A percentile compares a stretch with the other conserved stretches of the same genome.
phyloP scores from a whole-genome alignment of 176 grass and related monocot species.

The Cenchrus purpureus region DNA sequence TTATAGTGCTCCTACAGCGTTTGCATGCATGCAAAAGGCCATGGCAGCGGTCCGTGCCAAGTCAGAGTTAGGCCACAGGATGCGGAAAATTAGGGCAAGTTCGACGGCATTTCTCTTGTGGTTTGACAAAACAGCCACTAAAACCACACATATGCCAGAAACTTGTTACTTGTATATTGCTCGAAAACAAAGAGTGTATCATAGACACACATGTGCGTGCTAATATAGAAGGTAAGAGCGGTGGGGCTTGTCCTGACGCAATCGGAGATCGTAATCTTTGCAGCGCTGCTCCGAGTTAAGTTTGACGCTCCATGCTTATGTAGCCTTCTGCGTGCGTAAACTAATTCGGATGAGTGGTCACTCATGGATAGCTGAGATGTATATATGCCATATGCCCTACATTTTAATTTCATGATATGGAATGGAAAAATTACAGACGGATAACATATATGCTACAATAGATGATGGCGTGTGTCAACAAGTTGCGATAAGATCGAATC shows the following conservation, averaged over 20 bases:
- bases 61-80: conserved; percentile 32
- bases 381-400: not conserved
- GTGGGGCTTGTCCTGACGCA: not conserved
- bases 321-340: not conserved
- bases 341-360: not conserved
- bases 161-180: not conserved
- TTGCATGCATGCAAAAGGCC: conserved; percentile 41
- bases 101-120: not conserved
- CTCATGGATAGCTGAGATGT: not conserved
- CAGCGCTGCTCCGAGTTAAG: conserved; percentile 6
- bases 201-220: no score
- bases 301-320: not conserved
- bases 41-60: not conserved
- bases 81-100: not conserved
- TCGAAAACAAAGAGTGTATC: not conserved
- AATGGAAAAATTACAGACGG: no score
- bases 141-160: not conserved
- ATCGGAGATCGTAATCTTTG: not conserved
- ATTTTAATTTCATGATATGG: not conserved
- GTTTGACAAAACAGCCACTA: conserved; percentile 8
- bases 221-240: not conserved
- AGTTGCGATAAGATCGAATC: not conserved
- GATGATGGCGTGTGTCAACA: not conserved
- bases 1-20: conserved; percentile 11
- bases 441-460: no score